A percentile compares a stretch with the other conserved stretches of the same genome.
phyloP scores from a whole-genome alignment of 73 alveolate species.

The Blepharisma japonicum region DNA sequence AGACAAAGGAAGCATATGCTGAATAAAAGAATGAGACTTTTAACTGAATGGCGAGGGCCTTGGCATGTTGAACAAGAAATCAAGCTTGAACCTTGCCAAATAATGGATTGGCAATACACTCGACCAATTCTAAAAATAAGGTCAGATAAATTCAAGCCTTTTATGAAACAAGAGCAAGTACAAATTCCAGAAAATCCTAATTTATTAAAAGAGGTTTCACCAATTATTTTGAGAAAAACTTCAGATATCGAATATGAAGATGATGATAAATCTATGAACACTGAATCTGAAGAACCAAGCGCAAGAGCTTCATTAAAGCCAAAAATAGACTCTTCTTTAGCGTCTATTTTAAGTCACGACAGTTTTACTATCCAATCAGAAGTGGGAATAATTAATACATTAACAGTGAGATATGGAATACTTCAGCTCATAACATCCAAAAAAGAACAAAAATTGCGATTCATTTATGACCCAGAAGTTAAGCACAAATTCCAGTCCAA shows the following conservation, averaged over 20 bases:
- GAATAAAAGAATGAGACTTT: conserved; percentile 15
- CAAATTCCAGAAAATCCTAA: no score
- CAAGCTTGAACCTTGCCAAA: background rate
- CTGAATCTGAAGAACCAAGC: no score
- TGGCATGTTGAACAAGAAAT: conserved; percentile 20
- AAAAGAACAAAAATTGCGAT: conserved; percentile 18
- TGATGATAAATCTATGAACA: no score
- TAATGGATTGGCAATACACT: background rate
- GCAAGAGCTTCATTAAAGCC: no score
- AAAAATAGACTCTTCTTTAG: no score
- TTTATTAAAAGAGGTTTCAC: no score
- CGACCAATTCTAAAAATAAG: background rate
- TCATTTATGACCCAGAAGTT: background rate
- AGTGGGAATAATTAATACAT: conserved; percentile 4
- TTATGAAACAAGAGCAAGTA: no score
- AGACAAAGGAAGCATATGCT: conserved; percentile 21
- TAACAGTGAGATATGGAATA: conserved; percentile 9
- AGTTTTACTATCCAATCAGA: background rate
- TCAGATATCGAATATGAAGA: no score
- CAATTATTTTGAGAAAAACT: no score
- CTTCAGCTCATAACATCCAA: background rate
- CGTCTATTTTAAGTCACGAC: no score
- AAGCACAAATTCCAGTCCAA: background rate
- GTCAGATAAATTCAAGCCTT: background rate
- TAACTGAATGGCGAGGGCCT: conserved; percentile 17